A percentile compares a stretch with the other conserved stretches of the same genome.
These are phyloP conservation scores for Kodamaea fungicola DNA, from an alignment of 1,139 yeast species.

Conservation along the genomic window DNA sequence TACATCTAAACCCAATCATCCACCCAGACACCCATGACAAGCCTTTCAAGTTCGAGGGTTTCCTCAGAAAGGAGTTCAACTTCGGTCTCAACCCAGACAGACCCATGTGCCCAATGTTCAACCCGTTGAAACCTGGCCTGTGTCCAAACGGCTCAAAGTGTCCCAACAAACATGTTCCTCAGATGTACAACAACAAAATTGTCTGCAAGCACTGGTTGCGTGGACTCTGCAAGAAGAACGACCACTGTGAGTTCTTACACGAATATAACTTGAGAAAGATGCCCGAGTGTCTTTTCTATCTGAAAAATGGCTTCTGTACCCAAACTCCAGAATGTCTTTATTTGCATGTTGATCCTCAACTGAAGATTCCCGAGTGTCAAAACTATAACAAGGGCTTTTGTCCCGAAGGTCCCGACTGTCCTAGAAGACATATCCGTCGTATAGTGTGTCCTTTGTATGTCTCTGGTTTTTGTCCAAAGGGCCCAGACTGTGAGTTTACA, in stretches of 20 bases:
- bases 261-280: constrained; percentile 91
- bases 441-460: constrained; percentile 78
- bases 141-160: constrained; percentile 87
- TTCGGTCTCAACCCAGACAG: constrained; percentile 87
- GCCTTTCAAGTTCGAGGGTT: constrained; percentile 78
- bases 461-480: constrained; percentile 90
- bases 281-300: constrained; percentile 93
- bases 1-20: constrained; percentile 36
- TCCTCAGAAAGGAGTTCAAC: constrained; percentile 73
- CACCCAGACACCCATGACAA: constrained; percentile 42
- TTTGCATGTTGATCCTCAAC: constrained; percentile 85
- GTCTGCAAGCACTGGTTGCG: constrained; percentile 99
- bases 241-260: constrained; percentile 93
- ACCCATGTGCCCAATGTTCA: constrained; percentile 79
- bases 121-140: constrained; percentile 56
- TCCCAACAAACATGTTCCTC: constrained; percentile 83
- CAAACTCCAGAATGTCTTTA: constrained; percentile 94
- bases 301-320: constrained; percentile 88
- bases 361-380: constrained; percentile 82
- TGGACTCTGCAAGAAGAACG: constrained; percentile 95
- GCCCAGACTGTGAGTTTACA: constrained; percentile 54
- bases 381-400: constrained; percentile 89
- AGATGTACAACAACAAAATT: constrained; percentile 74
- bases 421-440: constrained; percentile 76
- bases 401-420: constrained; percentile 86